Evolutionary conservation across 2,329 filamentous ascomycete genomes (phyloP).

Genomic region (Xylariaceae sp.): DNA sequence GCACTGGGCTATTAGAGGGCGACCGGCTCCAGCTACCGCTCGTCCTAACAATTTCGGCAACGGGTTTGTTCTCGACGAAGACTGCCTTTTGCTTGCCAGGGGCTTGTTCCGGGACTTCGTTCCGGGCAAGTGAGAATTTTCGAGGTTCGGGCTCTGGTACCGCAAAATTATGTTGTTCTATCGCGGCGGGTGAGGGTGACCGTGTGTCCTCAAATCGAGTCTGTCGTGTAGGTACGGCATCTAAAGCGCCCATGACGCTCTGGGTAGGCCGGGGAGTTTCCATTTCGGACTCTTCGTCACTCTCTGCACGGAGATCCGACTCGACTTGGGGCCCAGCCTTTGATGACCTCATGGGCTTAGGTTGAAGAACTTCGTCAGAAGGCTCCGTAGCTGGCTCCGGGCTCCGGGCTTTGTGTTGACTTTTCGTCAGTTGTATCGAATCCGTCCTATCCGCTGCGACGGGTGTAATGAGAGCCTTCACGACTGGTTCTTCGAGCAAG

Average conservation of each 20-base stretch:
- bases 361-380: conserved; percentile 1
- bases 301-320: conserved; percentile 42
- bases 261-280: conserved; percentile 15
- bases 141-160: conserved; percentile 9
- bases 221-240: conserved; percentile 36
- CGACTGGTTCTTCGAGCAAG: neutral
- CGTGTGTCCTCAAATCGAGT: conserved; percentile 22
- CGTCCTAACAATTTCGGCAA: conserved; percentile 21
- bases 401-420: neutral
- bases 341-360: conserved; percentile 21
- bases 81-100: conserved; percentile 14
- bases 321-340: conserved; percentile 43
- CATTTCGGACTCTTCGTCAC: conserved; percentile 30
- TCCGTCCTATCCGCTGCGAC: neutral
- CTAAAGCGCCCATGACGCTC: conserved; percentile 30
- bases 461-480: neutral
- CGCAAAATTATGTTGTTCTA: conserved; percentile 1
- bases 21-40: conserved; percentile 32
- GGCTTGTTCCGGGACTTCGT: conserved; percentile 11
- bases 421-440: neutral
- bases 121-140: neutral
- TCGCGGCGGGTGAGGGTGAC: conserved; percentile 6
- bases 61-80: conserved; percentile 23
- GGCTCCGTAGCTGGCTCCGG: neutral
- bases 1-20: conserved; percentile 60